These are phyloP conservation scores for Neonectria punicea DNA, from an alignment of 2,329 filamentous ascomycete species.

Conservation along the genomic window DNA sequence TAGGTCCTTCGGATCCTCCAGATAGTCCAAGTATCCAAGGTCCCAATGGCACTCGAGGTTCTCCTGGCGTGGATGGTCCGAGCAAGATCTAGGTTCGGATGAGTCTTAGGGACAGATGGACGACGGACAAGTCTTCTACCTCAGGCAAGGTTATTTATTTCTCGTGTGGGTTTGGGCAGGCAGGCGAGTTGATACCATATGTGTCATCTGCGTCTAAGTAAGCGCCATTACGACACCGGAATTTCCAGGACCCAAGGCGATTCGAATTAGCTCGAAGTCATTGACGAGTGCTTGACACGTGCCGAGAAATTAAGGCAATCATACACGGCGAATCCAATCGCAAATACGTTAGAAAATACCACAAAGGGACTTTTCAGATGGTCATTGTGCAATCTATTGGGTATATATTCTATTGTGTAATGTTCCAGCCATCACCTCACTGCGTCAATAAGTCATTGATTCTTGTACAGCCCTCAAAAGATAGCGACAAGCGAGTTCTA, in stretches of 20 bases:
- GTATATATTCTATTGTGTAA: conserved; percentile 10
- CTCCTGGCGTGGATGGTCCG: too few relatives aligned
- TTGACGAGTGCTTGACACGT: not conserved
- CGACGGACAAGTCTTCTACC: conserved; percentile 25
- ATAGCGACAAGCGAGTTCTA: not conserved
- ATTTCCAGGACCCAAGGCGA: too few relatives aligned
- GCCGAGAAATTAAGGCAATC: not conserved
- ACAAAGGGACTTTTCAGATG: not conserved
- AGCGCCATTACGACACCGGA: not conserved
- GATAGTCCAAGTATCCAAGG: too few relatives aligned
- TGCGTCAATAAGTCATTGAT: not conserved
- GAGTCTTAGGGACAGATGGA: conserved; percentile 12
- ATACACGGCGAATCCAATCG: not conserved
- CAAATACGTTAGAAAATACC: not conserved
- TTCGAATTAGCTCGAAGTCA: not conserved
- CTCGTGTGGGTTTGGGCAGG: conserved; percentile 23
- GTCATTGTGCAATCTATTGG: not conserved
- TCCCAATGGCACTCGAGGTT: too few relatives aligned
- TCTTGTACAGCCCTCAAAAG: not conserved
- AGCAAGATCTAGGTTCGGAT: conserved; percentile 17
- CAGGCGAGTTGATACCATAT: not conserved
- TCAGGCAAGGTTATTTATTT: conserved; percentile 22
- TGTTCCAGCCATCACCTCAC: conserved; percentile 15
- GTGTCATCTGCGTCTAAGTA: not conserved
- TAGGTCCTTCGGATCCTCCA: too few relatives aligned